Evolutionary conservation across 2,329 filamentous ascomycete genomes (phyloP), one percentile per base, ranked within the genome.

Genomic region (Trichoderma asperellum): DNA sequence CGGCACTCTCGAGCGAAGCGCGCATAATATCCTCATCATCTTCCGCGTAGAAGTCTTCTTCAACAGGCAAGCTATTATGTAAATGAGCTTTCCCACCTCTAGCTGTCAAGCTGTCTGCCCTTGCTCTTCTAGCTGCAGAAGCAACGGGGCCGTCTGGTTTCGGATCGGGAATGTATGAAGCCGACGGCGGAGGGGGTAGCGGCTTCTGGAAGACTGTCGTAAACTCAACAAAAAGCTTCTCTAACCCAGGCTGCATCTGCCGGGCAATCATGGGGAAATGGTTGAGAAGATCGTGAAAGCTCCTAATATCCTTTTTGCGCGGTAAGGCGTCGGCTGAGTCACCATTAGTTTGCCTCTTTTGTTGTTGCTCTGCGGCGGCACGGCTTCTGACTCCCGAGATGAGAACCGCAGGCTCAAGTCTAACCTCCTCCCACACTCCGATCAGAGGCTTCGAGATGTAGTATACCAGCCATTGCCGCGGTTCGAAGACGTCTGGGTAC

Each of bases 261-360:
- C 93, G 88, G 29, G 94, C 94, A 74, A 99, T 98, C 88, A 97
- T 92, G 1, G 96, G 96, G 73, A 98, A 99, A 74, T 94, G 89
- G 73, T 92, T 92, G 53, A 99, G 85, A 16, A 99, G 85, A 73
- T 98, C 96, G 71, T 91, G 90, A 77, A 99, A 99, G 40, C 88
- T 93, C 80, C 90, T 93, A 77, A 99, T 91, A 70, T 97, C 93
- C 80, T 97, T 97, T 82, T 97, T 97, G 71, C 87, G 78, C 5
- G 79, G 79, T 35, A 84, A 81, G 2, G 78, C 71, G 29, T 87
- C 83, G 35, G 79, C 79, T 47, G 81, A 76, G 61, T 83, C 81
- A 61, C 80, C 74, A 40, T 78, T 80, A 12, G 77, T 71, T 57
- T 74, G 68, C 71, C 77, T 79, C 70, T 79, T 81, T 6, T 67